phyloP scores from a whole-genome alignment of 164 flowering plant genomes.

The Platanus orientalis region DNA sequence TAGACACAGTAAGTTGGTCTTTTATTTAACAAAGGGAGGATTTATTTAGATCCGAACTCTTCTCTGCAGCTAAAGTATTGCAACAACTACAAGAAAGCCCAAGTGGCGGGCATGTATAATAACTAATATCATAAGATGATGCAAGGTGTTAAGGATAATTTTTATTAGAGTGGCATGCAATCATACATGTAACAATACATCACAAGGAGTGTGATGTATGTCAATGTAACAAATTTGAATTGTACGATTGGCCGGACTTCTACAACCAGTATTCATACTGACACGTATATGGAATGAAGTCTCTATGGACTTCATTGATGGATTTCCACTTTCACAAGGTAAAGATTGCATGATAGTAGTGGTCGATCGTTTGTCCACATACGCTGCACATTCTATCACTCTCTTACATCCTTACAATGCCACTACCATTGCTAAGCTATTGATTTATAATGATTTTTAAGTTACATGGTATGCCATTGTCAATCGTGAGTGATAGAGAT shows the following conservation, averaged over 20 bases:
- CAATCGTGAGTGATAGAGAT: neutral
- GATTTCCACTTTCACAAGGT: neutral
- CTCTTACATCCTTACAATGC: neutral
- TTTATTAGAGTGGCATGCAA: neutral
- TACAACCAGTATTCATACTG: constrained; percentile 9
- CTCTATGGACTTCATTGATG: constrained; percentile 11
- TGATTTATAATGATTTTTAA: neutral
- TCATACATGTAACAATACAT: neutral
- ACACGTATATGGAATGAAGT: constrained; percentile 1
- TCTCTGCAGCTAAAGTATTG: no score
- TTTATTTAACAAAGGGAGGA: no score
- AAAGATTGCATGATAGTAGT: neutral
- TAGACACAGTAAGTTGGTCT: no score
- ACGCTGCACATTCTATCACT: neutral
- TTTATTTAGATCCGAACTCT: no score
- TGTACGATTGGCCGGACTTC: neutral
- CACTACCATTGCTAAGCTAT: neutral
- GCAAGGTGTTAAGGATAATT: neutral
- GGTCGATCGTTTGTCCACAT: neutral
- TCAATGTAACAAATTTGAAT: neutral
- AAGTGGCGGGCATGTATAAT: neutral
- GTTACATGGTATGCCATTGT: no score
- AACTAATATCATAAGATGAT: neutral
- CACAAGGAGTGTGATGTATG: neutral
- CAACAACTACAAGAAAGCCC: neutral